A percentile compares a stretch with the other conserved stretches of the same genome.
phyloP scores from a whole-genome alignment of 2,329 filamentous ascomycete genomes.

The Cadophora sp. region DNA sequence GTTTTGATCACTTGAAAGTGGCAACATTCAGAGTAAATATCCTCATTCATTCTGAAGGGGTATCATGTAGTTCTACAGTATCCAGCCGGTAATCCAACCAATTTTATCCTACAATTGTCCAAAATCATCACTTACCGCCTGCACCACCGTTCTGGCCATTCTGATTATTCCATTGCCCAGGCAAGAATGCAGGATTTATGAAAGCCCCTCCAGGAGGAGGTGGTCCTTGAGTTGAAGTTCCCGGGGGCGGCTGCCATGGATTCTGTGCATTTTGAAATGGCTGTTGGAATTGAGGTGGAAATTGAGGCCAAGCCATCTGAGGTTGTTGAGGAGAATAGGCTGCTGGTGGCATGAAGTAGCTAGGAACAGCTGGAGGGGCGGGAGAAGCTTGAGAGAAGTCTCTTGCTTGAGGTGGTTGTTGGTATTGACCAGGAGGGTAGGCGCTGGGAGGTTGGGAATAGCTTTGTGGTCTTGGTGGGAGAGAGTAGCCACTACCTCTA shows the following conservation, averaged over 20 bases:
- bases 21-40: background rate
- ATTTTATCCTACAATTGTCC: conserved; percentile 1
- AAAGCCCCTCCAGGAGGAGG: conserved; percentile 37
- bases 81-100: conserved; percentile 16
- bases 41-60: conserved; percentile 17
- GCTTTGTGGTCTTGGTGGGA: conserved; percentile 30
- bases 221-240: conserved; percentile 16
- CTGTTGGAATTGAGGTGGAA: conserved; percentile 32
- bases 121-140: conserved; percentile 19
- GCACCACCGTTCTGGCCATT: conserved; percentile 30
- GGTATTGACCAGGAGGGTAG: conserved; percentile 14
- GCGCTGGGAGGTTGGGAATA: conserved; percentile 21
- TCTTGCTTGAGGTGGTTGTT: conserved; percentile 16
- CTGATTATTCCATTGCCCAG: conserved; percentile 35
- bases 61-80: conserved; percentile 30
- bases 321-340: conserved; percentile 38
- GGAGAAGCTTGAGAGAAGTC: conserved; percentile 26
- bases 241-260: conserved; percentile 32
- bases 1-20: background rate
- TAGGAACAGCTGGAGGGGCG: conserved; percentile 18
- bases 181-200: conserved; percentile 43
- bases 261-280: conserved; percentile 34
- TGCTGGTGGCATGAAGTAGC: conserved; percentile 24
- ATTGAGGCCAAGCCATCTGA: conserved; percentile 37
- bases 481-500: conserved; percentile 29